Base-by-base conservation (phyloP, 2,329 filamentous ascomycete species). In the Scytalidium sp. region DNA sequence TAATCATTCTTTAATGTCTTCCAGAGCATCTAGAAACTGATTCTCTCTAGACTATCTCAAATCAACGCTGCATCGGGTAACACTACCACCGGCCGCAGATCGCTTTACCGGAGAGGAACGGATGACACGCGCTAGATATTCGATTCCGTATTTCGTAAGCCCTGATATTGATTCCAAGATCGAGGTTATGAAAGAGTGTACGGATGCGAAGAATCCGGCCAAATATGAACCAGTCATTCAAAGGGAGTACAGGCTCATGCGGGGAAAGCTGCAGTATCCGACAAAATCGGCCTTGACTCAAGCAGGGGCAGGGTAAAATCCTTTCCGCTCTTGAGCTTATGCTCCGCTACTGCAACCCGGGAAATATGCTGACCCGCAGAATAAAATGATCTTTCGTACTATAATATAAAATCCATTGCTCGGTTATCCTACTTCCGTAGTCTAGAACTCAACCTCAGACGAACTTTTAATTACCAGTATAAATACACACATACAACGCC, bases 111-210 rank as follows among this genome's bases (percentile, higher is more conserved):
- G 67, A 1, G 58, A 60, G 2, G 60, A 70, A 13, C 60, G 67
- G 3, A 73, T 79, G 67, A 79, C 75, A 2, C 65, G 67, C 25
- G 70, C 73, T 19, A 66, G 81, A 13, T 84, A 80, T 54, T 83
- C 80, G 8, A 83, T 84, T 46, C 79, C 80, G 1, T 84, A 82
- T 58, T 84, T 84, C 49, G 69, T 83, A 25, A 65, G 69, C 5
- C 76, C 79, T 0, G 74, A 81, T 53, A 67, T 71, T 2, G 67
- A 74, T 41, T 66, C 71, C 3, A 62, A 76, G 8, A 76, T 84
- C 46, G 75, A 80, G 56, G 79, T 75, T 55, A 67, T 82, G 42
- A 68, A 72, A 1, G 71, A 71, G 4, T 79, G 75, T 53, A 67
- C 65, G 19, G 68, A 68, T 9, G 67, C 67, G 17, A 63, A 64